Evolutionary conservation across 805 yeast species (phyloP), one percentile per base, ranked within the genome.

Genomic region (Clavispora carvajalis): DNA sequence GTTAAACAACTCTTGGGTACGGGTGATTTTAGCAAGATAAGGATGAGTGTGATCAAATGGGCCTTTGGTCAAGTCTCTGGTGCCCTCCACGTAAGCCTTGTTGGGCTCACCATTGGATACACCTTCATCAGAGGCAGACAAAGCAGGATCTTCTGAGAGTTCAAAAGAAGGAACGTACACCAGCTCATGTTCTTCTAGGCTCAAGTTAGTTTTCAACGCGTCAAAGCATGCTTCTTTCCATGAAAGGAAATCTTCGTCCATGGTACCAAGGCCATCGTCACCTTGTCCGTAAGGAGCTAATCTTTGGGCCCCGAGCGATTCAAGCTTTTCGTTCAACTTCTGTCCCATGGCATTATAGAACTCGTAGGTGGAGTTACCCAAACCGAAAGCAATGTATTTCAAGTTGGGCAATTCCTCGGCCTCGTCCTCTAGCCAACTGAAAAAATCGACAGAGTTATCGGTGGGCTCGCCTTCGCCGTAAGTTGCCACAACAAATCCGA

Each of bases 381-480:
- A 76, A 15, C 97, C 98, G 57, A 91, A 93, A 38, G 88, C 73
- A 44, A 89, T 76, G 63, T 67, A 89, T 51, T 75, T 79, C 46
- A 89, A 56, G 45, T 74, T 76, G 7, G 73, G 57, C 52, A 90
- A 69, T 39, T 64, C 63, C 44, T 74, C 77, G 31, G 67, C 74
- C 37, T 74, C 77, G 39, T 71, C 63, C 24, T 79, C 76, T 54
- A 90, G 74, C 57, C 68, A 79, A 43, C 82, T 84, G 57, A 79
- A 80, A 59, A 93, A 87, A 28, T 79, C 80, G 31, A 77, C 76
- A n/a, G 97, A 93, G 53, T 87, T 86, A 61, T 91, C 99, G 11
- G 99, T 91, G 52, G 95, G 95, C 61, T 91, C 99, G 58, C 99
- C 99, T 67, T 91, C 99, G 53, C 99, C 99, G 55, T 93, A 93